Conservation (phyloP, 2,329 filamentous ascomycete species). For the Exophiala bonariae region DNA sequence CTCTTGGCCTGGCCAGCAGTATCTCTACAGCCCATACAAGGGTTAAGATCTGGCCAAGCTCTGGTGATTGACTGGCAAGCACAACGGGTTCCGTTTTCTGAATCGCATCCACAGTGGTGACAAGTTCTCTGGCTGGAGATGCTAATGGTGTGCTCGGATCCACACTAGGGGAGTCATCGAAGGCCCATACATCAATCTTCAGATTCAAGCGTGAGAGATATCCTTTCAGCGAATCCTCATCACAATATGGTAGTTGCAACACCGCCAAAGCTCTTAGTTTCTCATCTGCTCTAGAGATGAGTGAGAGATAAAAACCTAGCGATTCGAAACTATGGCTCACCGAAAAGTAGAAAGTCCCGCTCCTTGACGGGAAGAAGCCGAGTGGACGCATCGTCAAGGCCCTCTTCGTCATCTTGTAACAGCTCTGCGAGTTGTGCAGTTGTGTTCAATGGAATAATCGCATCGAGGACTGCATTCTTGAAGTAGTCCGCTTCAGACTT, state of each 20-base stretch:
- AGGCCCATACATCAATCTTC: constrained; percentile 51
- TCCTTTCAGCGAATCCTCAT: constrained; percentile 48
- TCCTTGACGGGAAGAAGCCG: constrained; percentile 49
- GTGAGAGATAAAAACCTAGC: constrained; percentile 39
- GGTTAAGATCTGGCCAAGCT: constrained; percentile 39
- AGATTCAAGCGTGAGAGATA: constrained; percentile 51
- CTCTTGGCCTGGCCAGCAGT: constrained; percentile 46
- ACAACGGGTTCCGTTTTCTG: constrained; percentile 45
- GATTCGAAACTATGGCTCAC: constrained; percentile 6
- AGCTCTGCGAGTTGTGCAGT: constrained; percentile 15
- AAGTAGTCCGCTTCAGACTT: constrained; percentile 40
- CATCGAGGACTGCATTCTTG: constrained; percentile 43
- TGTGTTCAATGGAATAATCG: constrained; percentile 44
- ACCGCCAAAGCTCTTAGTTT: constrained; percentile 52
- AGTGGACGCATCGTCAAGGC: constrained; percentile 41
- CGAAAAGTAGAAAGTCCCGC: constrained; percentile 49
- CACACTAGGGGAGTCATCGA: constrained; percentile 33
- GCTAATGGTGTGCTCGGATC: constrained; percentile 31
- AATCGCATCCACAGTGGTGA: constrained; percentile 41
- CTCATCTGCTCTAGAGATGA: constrained; percentile 57
- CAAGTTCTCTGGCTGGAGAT: constrained; percentile 39
- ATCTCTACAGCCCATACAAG: constrained; percentile 45
- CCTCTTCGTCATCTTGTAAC: constrained; percentile 32
- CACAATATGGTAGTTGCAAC: constrained; percentile 51
- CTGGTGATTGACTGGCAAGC: constrained; percentile 44